These are phyloP conservation scores for Pestalotiopsis sp. DNA, from an alignment of 2,329 filamentous ascomycete genomes.

Conservation along the genomic window DNA sequence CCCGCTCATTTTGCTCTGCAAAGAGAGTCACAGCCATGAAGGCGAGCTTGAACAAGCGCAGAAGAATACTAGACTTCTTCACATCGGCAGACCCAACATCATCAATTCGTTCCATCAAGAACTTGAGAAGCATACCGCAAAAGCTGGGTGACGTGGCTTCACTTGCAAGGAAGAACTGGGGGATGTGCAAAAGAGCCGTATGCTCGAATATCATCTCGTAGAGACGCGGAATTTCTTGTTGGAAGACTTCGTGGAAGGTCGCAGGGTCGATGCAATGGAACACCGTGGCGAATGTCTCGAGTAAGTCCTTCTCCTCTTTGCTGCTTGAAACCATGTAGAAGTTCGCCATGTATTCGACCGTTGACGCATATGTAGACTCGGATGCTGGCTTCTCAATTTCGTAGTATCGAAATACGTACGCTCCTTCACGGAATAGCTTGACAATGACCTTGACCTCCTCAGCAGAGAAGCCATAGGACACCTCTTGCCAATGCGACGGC, in stretches of 20 bases:
- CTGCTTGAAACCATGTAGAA: conserved; percentile 92
- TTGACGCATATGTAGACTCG: conserved; percentile 76
- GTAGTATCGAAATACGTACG: conserved; percentile 96
- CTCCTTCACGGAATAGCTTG: conserved; percentile 95
- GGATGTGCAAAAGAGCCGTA: conserved; percentile 88
- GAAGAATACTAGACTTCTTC: conserved; percentile 87
- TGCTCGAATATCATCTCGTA: conserved; percentile 99
- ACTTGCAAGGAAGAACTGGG: conserved; percentile 97
- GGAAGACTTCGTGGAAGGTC: conserved; percentile 98
- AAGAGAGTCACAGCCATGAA: conserved; percentile 99
- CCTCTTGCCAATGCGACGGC: conserved; percentile 90
- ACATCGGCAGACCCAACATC: conserved; percentile 92
- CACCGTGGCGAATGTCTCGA: conserved; percentile 97
- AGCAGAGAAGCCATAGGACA: conserved; percentile 93
- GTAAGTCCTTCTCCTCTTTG: conserved; percentile 94
- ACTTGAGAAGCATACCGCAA: conserved; percentile 95
- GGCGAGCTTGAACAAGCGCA: conserved; percentile 94
- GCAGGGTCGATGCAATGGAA: conserved; percentile 98
- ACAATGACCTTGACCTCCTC: conserved; percentile 97
- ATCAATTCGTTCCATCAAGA: conserved; percentile 94
- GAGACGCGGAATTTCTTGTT: conserved; percentile 93
- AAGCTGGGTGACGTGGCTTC: conserved; percentile 98
- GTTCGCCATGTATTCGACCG: conserved; percentile 90
- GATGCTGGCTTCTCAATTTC: conserved; percentile 78
- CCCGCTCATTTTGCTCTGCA: conserved; percentile 90